Conservation (phyloP, 805 yeast genomes). For the Metschnikowia anglica region DNA sequence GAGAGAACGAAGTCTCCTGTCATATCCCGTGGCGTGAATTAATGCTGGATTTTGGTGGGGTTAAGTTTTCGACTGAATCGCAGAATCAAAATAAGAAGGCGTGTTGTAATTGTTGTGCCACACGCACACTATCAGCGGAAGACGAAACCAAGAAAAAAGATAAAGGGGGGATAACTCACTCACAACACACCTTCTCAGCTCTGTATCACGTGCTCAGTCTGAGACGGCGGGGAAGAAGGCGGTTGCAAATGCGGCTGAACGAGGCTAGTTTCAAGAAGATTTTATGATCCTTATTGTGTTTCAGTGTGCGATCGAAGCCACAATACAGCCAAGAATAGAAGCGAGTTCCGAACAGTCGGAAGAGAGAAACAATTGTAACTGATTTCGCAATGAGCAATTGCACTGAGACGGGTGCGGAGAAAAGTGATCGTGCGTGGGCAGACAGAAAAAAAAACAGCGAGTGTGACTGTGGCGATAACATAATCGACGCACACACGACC, state of each 20-base stretch:
- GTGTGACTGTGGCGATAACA: no score
- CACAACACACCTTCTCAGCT: neutral
- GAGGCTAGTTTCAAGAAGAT: no score
- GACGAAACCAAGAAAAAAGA: conserved; percentile 1
- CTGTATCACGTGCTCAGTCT: neutral
- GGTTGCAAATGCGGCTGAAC: no score
- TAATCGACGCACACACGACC: no score
- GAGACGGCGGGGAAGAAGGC: conserved; percentile 1
- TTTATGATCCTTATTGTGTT: no score
- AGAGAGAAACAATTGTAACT: no score
- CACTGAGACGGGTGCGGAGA: neutral
- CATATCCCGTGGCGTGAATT: conserved; percentile 4
- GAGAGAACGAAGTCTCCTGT: conserved; percentile 9
- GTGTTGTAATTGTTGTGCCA: conserved; percentile 3
- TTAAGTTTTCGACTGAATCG: neutral
- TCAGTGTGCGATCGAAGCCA: no score
- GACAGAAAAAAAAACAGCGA: neutral
- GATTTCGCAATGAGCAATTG: no score
- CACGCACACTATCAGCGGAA: conserved; percentile 6
- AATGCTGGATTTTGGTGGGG: neutral
- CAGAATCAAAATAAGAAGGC: neutral
- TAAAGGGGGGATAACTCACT: conserved; percentile 1
- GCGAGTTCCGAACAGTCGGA: no score
- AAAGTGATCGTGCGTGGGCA: no score
- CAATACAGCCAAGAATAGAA: no score